A percentile compares a stretch with the other conserved stretches of the same genome.
These are phyloP conservation scores for Claviceps monticola DNA, from an alignment of 2,329 filamentous ascomycete species.

Conservation along the genomic window DNA sequence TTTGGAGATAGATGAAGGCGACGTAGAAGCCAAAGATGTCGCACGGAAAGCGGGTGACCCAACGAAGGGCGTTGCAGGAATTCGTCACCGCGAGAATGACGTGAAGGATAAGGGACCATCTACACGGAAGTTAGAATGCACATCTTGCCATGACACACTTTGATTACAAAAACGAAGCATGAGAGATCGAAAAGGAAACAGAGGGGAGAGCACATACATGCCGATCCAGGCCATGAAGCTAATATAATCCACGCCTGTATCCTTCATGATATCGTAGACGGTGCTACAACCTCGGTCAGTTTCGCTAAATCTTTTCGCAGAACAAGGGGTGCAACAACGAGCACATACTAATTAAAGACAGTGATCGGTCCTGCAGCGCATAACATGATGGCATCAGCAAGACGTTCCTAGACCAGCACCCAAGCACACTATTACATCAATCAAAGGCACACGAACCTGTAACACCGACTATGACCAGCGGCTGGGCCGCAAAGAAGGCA, in stretches of 20 bases:
- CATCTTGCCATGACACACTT: too few species aligned
- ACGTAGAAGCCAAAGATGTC: slow-evolving; percentile 94
- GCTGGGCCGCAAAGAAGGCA: slow-evolving; percentile 64
- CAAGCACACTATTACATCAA: background rate
- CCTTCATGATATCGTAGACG: slow-evolving; percentile 75
- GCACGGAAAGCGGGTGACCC: slow-evolving; percentile 82
- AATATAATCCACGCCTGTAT: slow-evolving; percentile 67
- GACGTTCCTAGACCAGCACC: background rate
- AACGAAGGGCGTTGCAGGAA: slow-evolving; percentile 75
- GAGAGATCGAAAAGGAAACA: background rate
- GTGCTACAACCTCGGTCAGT: slow-evolving; percentile 34
- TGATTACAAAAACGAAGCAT: background rate
- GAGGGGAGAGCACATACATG: slow-evolving; percentile 33
- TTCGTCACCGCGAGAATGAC: slow-evolving; percentile 75
- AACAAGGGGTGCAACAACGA: background rate
- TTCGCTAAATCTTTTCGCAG: too few species aligned
- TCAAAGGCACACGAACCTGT: slow-evolving; percentile 38
- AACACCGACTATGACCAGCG: slow-evolving; percentile 80
- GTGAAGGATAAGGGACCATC: slow-evolving; percentile 74
- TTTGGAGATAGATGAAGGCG: slow-evolving; percentile 82
- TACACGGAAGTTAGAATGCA: slow-evolving; percentile 15
- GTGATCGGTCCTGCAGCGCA: slow-evolving; percentile 59
- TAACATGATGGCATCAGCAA: background rate
- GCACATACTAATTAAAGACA: slow-evolving; percentile 68
- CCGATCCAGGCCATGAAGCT: slow-evolving; percentile 89